phyloP scores from a whole-genome alignment of 257 asterid genomes.

The Nicotiana paniculata region DNA sequence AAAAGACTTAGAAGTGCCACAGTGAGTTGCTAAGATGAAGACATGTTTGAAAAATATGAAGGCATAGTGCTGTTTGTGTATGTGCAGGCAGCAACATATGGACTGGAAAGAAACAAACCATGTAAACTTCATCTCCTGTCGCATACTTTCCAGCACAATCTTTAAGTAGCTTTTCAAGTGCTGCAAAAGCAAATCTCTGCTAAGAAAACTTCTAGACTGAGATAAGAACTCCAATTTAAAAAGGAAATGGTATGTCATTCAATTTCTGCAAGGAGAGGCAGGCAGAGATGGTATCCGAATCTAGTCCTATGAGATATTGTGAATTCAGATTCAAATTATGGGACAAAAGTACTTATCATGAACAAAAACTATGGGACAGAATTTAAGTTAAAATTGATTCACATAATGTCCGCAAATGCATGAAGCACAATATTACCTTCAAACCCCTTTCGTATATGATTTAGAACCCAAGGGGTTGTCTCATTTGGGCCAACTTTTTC shows the following conservation, averaged over 20 bases:
- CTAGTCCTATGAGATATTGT: background rate
- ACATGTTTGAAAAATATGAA: background rate
- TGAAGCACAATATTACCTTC: constrained; percentile 36
- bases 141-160: constrained; percentile 66
- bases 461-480: constrained; percentile 54
- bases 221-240: background rate
- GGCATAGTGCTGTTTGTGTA: background rate
- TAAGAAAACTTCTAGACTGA: background rate
- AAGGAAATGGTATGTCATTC: background rate
- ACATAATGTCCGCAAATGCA: background rate
- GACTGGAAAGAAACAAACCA: constrained; percentile 41
- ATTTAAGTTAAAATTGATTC: background rate
- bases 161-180: constrained; percentile 64
- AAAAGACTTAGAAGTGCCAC: background rate
- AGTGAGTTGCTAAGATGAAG: background rate
- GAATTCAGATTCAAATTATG: background rate
- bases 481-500: constrained; percentile 74
- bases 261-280: background rate
- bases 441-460: constrained; percentile 55
- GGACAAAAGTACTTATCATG: background rate
- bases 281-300: background rate
- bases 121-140: constrained; percentile 56
- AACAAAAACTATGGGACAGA: background rate
- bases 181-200: constrained; percentile 34
- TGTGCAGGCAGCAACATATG: constrained; percentile 1